Evolutionary conservation across 805 yeast genomes (phyloP).

Genomic region (Barnettozyma vustinii): DNA sequence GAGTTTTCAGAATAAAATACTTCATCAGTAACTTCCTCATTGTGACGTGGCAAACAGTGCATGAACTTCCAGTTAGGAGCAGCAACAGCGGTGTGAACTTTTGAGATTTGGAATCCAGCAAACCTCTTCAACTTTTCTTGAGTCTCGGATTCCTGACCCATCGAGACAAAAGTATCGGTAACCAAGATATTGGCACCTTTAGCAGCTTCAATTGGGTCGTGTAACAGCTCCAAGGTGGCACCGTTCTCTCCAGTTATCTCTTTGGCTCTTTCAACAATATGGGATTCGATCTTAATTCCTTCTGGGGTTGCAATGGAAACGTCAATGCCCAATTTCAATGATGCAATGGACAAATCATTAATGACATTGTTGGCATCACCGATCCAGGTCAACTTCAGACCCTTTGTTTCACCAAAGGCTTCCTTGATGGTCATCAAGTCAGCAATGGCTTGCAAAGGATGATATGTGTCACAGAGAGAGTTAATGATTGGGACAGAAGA

Average conservation of each 20-base stretch:
- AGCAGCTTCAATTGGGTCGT: slow-evolving; percentile 74
- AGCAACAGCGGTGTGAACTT: slow-evolving; percentile 53
- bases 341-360: slow-evolving; percentile 87
- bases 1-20: slow-evolving; percentile 83
- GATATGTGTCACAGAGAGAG: slow-evolving; percentile 87
- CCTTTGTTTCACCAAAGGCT: slow-evolving; percentile 50
- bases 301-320: slow-evolving; percentile 82
- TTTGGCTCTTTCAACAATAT: slow-evolving; percentile 49
- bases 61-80: slow-evolving; percentile 82
- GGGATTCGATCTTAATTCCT: slow-evolving; percentile 57
- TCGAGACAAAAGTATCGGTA: slow-evolving; percentile 95
- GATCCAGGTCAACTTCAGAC: slow-evolving; percentile 84
- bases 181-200: slow-evolving; percentile 75
- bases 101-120: slow-evolving; percentile 78
- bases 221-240: slow-evolving; percentile 49
- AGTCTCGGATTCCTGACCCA: slow-evolving; percentile 92
- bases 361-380: slow-evolving; percentile 97
- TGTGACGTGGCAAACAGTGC: slow-evolving; percentile 97
- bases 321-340: slow-evolving; percentile 75
- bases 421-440: slow-evolving; percentile 86
- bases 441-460: slow-evolving; percentile 93
- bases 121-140: slow-evolving; percentile 70
- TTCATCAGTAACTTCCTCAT: slow-evolving; percentile 90
- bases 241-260: slow-evolving; percentile 47
- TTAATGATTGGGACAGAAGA: slow-evolving; percentile 90